These are phyloP conservation scores for Pisolithus thermaeus DNA, from an alignment of 1,284 basidiomycete genomes.

Conservation along the genomic window DNA sequence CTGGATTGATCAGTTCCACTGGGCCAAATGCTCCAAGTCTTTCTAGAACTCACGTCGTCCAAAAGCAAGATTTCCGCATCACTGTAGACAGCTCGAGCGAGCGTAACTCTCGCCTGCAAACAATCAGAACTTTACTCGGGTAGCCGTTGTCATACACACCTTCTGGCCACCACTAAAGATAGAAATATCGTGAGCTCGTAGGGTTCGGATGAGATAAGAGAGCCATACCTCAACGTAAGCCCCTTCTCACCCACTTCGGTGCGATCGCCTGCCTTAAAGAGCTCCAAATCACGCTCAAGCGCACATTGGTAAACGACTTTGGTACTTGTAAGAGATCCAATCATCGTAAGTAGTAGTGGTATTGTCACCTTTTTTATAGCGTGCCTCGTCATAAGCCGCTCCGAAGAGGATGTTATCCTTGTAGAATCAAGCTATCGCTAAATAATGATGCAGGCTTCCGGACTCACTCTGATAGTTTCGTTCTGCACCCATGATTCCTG, in stretches of 20 bases:
- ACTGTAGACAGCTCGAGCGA: slow-evolving; percentile 39
- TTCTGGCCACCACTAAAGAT: slow-evolving; percentile 38
- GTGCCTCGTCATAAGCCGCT: slow-evolving; percentile 60
- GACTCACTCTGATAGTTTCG: slow-evolving; percentile 38
- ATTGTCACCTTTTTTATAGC: slow-evolving; percentile 64
- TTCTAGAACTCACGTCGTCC: slow-evolving; percentile 29
- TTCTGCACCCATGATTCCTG: slow-evolving; percentile 62
- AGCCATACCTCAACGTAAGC: slow-evolving; percentile 22
- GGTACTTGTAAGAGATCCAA: background rate
- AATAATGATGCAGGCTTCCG: background rate
- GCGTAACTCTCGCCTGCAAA: slow-evolving; percentile 32
- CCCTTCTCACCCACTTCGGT: slow-evolving; percentile 29
- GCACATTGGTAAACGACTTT: slow-evolving; percentile 51
- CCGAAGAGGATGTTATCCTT: slow-evolving; percentile 84
- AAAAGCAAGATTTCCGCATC: slow-evolving; percentile 32
- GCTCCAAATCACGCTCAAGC: slow-evolving; percentile 46
- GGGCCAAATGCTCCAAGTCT: slow-evolving; percentile 25
- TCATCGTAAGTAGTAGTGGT: background rate
- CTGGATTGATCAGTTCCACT: background rate
- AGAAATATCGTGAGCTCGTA: slow-evolving; percentile 4
- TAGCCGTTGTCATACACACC: slow-evolving; percentile 3
- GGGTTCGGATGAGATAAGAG: slow-evolving; percentile 2
- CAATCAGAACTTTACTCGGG: background rate
- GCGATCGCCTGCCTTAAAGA: slow-evolving; percentile 55
- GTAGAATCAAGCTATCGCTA: background rate